phyloP scores from a whole-genome alignment of 2,329 filamentous ascomycete species.

The Cadophora luteo-olivacea region DNA sequence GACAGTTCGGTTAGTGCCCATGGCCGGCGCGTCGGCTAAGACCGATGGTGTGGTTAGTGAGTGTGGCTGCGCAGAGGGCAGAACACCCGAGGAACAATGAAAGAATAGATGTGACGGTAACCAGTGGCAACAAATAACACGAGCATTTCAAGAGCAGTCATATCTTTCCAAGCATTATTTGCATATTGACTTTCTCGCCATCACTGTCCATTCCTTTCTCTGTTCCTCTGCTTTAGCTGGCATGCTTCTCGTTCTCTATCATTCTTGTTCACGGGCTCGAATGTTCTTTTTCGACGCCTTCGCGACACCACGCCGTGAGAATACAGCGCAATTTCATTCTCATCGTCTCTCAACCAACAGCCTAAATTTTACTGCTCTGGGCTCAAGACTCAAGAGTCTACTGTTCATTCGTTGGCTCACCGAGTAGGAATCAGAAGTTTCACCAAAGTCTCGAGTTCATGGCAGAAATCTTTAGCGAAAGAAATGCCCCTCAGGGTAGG shows the following conservation, averaged over 20 bases:
- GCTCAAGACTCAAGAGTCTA: no score
- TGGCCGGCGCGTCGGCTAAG: slow-evolving; percentile 3
- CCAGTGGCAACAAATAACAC: slow-evolving; percentile 9
- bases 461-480: no score
- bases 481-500: not conserved
- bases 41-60: not conserved
- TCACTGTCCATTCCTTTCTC: not conserved
- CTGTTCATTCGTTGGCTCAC: not conserved
- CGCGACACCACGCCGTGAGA: not conserved
- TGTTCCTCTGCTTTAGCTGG: not conserved
- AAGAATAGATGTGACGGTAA: not conserved
- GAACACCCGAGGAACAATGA: not conserved
- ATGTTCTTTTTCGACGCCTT: not conserved
- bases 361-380: not conserved
- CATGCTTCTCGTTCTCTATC: not conserved
- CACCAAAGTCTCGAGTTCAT: slow-evolving; percentile 8
- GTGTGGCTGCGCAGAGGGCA: slow-evolving; percentile 13
- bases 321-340: not conserved
- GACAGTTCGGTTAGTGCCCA: not conserved
- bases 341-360: not conserved
- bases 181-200: not conserved
- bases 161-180: not conserved
- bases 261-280: not conserved
- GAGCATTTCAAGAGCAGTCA: not conserved
- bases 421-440: slow-evolving; percentile 4